A percentile compares a stretch with the other conserved stretches of the same genome.
Evolutionary conservation across 331 rosid species (phyloP).

Genomic region (Cydonia oblonga): DNA sequence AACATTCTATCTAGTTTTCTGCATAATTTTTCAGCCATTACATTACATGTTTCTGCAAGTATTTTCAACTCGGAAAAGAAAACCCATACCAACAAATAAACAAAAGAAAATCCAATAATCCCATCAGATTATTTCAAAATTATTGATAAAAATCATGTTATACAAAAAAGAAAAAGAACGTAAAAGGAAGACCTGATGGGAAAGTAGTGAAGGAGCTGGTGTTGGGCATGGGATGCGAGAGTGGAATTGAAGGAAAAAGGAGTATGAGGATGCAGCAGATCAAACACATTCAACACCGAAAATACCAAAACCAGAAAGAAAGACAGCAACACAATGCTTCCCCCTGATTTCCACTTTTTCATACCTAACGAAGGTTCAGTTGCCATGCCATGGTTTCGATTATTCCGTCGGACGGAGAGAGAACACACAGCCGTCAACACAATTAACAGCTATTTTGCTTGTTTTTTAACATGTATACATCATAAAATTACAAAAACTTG

Average conservation of each 20-base stretch:
- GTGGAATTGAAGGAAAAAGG: conserved; percentile 7
- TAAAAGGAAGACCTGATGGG: neutral
- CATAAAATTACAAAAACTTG: too few relatives aligned
- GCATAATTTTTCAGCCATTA: conserved; percentile 13
- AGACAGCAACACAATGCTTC: conserved; percentile 1
- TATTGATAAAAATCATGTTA: neutral
- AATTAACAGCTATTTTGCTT: too few relatives aligned
- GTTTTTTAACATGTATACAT: too few relatives aligned
- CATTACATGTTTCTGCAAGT: neutral
- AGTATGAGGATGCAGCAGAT: conserved; percentile 8
- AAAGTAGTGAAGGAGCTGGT: conserved; percentile 5
- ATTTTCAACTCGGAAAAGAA: neutral
- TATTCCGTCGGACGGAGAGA: too few relatives aligned
- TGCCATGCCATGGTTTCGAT: too few relatives aligned
- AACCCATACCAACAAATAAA: neutral
- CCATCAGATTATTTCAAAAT: neutral
- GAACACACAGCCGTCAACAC: too few relatives aligned
- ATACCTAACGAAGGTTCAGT: neutral
- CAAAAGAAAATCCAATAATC: neutral
- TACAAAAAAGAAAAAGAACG: neutral
- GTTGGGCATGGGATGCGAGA: conserved; percentile 5
- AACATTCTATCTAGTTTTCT: conserved; percentile 20
- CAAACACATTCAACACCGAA: conserved; percentile 6
- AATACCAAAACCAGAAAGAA: conserved; percentile 3
- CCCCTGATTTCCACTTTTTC: conserved; percentile 12